Evolutionary conservation across 306 rosid species (phyloP), one percentile per base, ranked within the genome.

Genomic region (Vicia faba): DNA sequence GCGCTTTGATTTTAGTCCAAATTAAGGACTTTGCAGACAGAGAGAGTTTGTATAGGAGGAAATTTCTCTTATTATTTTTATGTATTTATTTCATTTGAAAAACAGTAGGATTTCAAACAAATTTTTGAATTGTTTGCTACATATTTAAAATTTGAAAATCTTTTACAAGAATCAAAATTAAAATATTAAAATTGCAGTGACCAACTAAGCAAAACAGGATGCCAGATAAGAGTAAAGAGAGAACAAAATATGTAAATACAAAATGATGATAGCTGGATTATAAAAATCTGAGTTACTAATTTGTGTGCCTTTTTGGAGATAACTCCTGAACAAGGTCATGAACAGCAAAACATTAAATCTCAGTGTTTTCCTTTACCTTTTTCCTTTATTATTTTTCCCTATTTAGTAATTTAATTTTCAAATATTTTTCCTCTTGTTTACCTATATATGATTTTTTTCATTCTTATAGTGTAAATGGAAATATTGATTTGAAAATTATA

Each of bases 41-140:
- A 86, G 81, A 57, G 85, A 78, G 82, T 65, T 82, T 91, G 91
- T 91, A 86, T 83, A 88, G 93, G 79, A 88, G 93, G 95, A 84
- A 67, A 71, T 84, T 79, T 26, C 5, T 45, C 18, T 64, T 75
- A 44, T 31, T 77, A 59, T 72, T 61, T 5, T 84, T 66, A 14
- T 39, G 59, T 79, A 43, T 69, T 82, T 53, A 33, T 75, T 66
- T 59, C 1, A 3, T 15, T 41, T 50, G 25, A 54, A 65, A 69
- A 70, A 70, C 61, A 57, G 54, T 64, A 76, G 35, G 60, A 69
- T 54, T 71, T 33, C 9, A 16, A 41, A 76, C 31, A 74, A 69
- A 59, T 14, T 29, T 71, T 69, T 63, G n/a, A 40, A 35, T 44
- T 48, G 9, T 36, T 53, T 48, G 44, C 62, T 39, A 19, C 55